Conservation (phyloP, 1,139 yeast species). For the Suhomyces bribrorum region DNA sequence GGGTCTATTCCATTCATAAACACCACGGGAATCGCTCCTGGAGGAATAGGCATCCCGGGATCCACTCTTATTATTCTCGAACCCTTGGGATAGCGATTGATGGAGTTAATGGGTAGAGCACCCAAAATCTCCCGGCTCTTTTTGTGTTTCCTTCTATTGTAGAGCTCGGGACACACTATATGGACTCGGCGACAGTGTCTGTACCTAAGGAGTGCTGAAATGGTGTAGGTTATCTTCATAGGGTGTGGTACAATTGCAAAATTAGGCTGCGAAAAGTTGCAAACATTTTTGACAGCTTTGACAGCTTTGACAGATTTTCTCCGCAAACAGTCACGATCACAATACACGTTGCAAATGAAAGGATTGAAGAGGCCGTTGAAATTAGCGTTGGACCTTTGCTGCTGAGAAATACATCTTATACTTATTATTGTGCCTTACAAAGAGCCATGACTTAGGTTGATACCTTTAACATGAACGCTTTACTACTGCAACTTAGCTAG, state of each 20-base stretch:
- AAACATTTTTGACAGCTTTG: too few relatives aligned
- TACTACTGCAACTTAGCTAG: neutral
- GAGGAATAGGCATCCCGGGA: conserved; percentile 28
- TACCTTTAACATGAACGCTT: too few relatives aligned
- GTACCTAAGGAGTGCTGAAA: conserved; percentile 11
- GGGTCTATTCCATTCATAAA: neutral
- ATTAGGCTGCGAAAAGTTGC: neutral
- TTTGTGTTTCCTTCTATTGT: neutral
- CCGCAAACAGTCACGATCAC: neutral
- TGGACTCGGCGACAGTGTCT: conserved; percentile 7
- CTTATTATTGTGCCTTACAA: too few relatives aligned
- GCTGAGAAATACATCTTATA: too few relatives aligned
- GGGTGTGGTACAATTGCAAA: conserved; percentile 3
- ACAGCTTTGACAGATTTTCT: too few relatives aligned
- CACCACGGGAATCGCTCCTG: conserved; percentile 25
- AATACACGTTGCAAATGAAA: neutral
- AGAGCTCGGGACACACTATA: conserved; percentile 7
- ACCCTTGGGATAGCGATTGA: conserved; percentile 17
- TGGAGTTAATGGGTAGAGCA: neutral
- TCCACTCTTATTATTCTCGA: conserved; percentile 23
- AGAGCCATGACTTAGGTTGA: too few relatives aligned
- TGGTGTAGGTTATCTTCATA: conserved; percentile 13
- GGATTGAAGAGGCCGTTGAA: neutral
- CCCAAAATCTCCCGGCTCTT: neutral
- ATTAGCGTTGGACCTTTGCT: too few relatives aligned